Evolutionary conservation across 2,329 filamentous ascomycete species (phyloP).

Genomic region (Falciphora oryzae): DNA sequence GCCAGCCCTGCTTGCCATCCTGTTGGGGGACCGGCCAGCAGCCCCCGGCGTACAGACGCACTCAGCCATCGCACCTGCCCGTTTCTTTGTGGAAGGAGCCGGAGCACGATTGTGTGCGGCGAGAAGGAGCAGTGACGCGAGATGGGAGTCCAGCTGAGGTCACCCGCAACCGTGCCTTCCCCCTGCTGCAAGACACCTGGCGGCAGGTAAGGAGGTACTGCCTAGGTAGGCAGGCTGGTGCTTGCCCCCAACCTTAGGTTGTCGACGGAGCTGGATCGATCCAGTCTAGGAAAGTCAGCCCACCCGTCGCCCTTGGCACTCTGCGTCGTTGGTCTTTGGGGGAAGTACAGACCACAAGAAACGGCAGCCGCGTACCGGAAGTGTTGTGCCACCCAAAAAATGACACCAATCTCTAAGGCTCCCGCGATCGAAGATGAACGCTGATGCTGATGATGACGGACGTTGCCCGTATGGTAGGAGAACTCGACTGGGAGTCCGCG

Average conservation of each 20-base stretch:
- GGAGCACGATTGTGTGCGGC: not conserved
- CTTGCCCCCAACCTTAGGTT: not conserved
- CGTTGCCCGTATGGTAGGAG: not conserved
- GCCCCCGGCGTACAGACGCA: not conserved
- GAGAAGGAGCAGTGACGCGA: not conserved
- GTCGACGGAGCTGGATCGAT: no score
- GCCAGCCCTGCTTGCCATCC: not conserved
- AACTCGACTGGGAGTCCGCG: not conserved
- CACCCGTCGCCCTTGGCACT: not conserved
- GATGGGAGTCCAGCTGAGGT: not conserved
- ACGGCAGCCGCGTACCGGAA: not conserved
- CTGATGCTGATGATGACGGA: not conserved
- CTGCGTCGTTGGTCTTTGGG: not conserved
- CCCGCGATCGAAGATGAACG: not conserved
- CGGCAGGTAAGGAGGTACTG: not conserved
- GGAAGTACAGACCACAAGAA: not conserved
- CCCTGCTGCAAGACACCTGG: not conserved
- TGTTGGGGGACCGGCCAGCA: not conserved
- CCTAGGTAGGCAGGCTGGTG: no score
- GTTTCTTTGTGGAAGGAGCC: not conserved
- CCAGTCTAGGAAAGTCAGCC: not conserved
- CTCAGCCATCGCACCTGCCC: conserved; percentile 1
- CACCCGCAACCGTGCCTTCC: not conserved
- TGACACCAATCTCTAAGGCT: not conserved
- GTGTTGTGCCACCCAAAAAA: not conserved